Evolutionary conservation across 306 rosid species (phyloP).

Genomic region (Betula pendula): DNA sequence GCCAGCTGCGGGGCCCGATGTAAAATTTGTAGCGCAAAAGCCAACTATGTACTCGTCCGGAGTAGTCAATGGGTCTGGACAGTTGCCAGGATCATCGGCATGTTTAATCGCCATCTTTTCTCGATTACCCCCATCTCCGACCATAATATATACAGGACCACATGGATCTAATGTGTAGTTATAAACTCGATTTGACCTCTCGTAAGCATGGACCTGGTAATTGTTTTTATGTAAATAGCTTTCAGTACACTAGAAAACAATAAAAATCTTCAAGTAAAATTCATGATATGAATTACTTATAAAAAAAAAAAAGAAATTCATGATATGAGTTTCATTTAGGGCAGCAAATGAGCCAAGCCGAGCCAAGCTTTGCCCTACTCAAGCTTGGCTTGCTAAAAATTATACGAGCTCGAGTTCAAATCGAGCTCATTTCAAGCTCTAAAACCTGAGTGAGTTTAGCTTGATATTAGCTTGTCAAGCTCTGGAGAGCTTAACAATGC

Average conservation of each 20-base stretch:
- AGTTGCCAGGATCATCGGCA: slow-evolving; percentile 65
- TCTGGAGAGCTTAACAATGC: background rate
- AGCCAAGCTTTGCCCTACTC: background rate
- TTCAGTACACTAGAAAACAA: slow-evolving; percentile 3
- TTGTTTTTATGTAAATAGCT: slow-evolving; percentile 16
- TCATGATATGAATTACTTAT: background rate
- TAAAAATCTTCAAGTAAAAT: background rate
- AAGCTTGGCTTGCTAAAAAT: background rate
- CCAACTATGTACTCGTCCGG: slow-evolving; percentile 52
- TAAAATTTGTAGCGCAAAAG: slow-evolving; percentile 62
- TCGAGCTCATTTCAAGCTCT: background rate
- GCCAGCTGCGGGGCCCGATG: slow-evolving; percentile 59
- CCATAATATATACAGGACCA: slow-evolving; percentile 70
- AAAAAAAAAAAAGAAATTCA: background rate
- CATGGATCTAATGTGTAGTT: slow-evolving; percentile 75
- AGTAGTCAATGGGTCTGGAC: slow-evolving; percentile 59
- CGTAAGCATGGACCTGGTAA: slow-evolving; percentile 83
- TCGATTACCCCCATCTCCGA: slow-evolving; percentile 87
- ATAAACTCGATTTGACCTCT: slow-evolving; percentile 79
- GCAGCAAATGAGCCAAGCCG: background rate
- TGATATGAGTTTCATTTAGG: background rate
- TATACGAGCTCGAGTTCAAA: background rate
- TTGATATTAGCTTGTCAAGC: background rate
- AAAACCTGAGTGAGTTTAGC: background rate
- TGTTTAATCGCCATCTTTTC: slow-evolving; percentile 70